phyloP scores from a whole-genome alignment of 208 protist genomes.

The Trichomonas vaginalis region DNA sequence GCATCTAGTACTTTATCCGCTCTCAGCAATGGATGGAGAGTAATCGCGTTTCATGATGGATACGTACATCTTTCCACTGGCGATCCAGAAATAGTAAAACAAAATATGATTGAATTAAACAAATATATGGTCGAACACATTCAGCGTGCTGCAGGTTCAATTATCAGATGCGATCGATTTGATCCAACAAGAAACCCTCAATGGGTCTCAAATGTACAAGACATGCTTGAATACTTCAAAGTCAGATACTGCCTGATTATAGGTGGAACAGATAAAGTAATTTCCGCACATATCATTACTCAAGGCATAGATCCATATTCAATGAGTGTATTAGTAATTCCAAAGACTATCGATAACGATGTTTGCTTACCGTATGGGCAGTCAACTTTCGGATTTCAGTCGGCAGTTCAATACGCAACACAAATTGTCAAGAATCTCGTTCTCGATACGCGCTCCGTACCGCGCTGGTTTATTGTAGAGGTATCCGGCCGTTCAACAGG shows the following conservation, averaged over 20 bases:
- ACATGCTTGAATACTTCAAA: neutral
- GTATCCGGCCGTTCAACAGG: conserved; percentile 21
- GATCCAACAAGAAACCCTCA: conserved; percentile 16
- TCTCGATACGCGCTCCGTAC: neutral
- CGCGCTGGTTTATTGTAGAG: conserved; percentile 23
- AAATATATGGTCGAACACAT: neutral
- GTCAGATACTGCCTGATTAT: conserved; percentile 25
- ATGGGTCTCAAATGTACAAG: neutral
- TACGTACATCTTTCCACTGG: neutral
- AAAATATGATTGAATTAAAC: neutral
- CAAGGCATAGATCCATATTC: neutral
- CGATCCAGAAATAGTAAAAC: neutral
- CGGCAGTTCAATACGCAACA: neutral
- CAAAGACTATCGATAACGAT: conserved; percentile 34
- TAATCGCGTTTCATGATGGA: conserved; percentile 20
- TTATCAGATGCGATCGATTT: neutral
- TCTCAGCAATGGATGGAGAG: neutral
- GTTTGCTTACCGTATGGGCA: conserved; percentile 16
- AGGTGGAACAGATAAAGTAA: conserved; percentile 26
- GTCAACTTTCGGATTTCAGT: conserved; percentile 27
- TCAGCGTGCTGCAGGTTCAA: conserved; percentile 12
- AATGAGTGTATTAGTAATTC: conserved; percentile 22
- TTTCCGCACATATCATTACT: conserved; percentile 13
- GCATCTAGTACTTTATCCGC: neutral
- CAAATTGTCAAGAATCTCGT: conserved; percentile 21